Evolutionary conservation across 371 early-diverging fungal species (phyloP).

Genomic region (Cladochytrium tenue): DNA sequence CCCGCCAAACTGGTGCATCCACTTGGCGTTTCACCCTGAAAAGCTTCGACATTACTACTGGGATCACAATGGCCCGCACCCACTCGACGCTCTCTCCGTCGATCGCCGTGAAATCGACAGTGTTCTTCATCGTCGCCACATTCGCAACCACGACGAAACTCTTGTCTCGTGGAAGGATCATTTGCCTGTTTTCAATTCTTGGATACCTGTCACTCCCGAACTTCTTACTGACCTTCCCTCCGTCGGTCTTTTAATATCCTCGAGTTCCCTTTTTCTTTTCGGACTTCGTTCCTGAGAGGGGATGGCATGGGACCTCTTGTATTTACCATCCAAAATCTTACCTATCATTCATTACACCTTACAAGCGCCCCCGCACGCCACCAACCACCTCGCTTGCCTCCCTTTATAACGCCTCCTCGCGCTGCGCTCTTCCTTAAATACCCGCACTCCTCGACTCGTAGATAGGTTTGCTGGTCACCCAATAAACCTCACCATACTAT

Average conservation of each 20-base stretch:
- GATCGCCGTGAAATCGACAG: conserved; percentile 5
- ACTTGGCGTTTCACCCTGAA: conserved; percentile 17
- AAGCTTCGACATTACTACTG: conserved; percentile 8
- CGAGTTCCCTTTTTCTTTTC: background rate
- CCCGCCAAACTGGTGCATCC: conserved; percentile 13
- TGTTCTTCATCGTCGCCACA: background rate
- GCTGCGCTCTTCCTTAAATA: no score
- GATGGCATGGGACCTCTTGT: background rate
- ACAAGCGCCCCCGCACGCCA: no score
- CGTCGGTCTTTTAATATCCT: background rate
- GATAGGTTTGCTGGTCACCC: no score
- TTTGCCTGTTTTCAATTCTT: conserved; percentile 15
- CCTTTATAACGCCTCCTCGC: no score
- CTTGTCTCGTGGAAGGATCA: conserved; percentile 12
- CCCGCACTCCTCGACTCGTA: no score
- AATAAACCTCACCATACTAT: no score
- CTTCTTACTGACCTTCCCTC: background rate
- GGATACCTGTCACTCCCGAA: conserved; percentile 4
- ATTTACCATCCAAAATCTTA: no score
- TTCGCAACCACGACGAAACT: background rate
- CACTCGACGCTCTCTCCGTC: conserved; percentile 4
- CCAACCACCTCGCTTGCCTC: no score
- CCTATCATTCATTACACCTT: no score
- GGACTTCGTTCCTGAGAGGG: background rate
- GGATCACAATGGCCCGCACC: conserved; percentile 7